These are phyloP conservation scores for Cladosporium sp. DNA, from an alignment of 2,329 filamentous ascomycete genomes.

Conservation along the genomic window DNA sequence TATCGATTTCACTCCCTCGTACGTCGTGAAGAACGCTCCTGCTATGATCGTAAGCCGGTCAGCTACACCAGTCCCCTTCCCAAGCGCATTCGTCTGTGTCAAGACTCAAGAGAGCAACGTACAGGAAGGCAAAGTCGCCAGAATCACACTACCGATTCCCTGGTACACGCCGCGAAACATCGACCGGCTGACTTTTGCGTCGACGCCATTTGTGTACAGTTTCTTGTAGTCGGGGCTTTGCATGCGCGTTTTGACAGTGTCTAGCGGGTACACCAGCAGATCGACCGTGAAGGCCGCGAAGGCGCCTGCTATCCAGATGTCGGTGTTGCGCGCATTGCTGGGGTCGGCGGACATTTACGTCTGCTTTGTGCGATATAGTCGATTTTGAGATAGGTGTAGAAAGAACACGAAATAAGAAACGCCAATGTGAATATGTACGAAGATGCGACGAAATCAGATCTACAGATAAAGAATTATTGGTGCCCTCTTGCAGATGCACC, in stretches of 20 bases:
- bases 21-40: constrained; percentile 86
- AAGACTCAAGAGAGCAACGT: constrained; percentile 26
- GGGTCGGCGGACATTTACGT: constrained; percentile 31
- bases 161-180: constrained; percentile 79
- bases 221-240: constrained; percentile 75
- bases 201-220: constrained; percentile 61
- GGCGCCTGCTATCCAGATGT: constrained; percentile 63
- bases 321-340: constrained; percentile 31
- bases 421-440: background rate
- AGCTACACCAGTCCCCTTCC: background rate
- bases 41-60: constrained; percentile 49
- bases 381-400: background rate
- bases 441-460: constrained; percentile 11
- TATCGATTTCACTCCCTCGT: constrained; percentile 71
- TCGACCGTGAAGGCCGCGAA: constrained; percentile 84
- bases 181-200: constrained; percentile 55
- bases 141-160: constrained; percentile 78
- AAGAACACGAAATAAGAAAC: too few relatives aligned
- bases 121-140: constrained; percentile 89
- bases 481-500: background rate
- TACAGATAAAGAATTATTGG: constrained; percentile 6
- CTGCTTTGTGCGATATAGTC: background rate
- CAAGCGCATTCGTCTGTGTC: background rate
- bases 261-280: constrained; percentile 80
- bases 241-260: constrained; percentile 84